Conservation (phyloP, 352 stramenopile species). For the Phytophthora hybrid region DNA sequence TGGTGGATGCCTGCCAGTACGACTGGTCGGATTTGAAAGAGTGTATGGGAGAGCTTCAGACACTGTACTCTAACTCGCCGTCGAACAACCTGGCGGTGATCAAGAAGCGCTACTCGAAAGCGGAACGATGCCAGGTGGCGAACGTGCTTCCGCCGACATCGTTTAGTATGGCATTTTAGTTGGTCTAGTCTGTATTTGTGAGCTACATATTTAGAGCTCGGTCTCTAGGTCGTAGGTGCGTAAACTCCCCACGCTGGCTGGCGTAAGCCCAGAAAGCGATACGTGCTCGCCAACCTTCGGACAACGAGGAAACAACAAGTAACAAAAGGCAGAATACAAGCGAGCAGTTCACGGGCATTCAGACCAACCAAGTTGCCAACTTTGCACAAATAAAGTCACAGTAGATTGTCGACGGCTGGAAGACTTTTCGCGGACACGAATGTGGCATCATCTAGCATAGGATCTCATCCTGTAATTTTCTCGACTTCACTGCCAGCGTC, state of each 20-base stretch:
- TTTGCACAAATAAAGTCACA: conserved; percentile 31
- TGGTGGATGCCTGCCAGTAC: conserved; percentile 85
- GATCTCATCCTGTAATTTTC: conserved; percentile 17
- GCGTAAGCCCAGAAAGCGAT: conserved; percentile 32
- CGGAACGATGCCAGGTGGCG: conserved; percentile 83
- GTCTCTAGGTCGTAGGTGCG: conserved; percentile 39
- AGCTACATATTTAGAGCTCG: conserved; percentile 63
- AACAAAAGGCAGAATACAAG: conserved; percentile 46
- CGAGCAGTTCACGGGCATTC: conserved; percentile 27
- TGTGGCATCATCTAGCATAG: background rate
- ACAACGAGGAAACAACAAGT: conserved; percentile 42
- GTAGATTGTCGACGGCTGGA: background rate
- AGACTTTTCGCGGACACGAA: background rate
- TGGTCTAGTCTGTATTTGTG: conserved; percentile 49
- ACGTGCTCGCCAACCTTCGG: conserved; percentile 40
- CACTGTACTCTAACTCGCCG: conserved; percentile 81
- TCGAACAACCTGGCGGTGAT: conserved; percentile 88
- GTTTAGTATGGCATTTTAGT: conserved; percentile 89
- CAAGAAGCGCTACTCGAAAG: conserved; percentile 91
- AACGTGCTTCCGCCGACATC: conserved; percentile 71
- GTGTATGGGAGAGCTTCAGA: conserved; percentile 85
- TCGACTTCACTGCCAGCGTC: conserved; percentile 20
- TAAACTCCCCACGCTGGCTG: conserved; percentile 33
- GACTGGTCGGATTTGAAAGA: conserved; percentile 80
- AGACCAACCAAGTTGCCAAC: conserved; percentile 19